Conservation (phyloP, 768 basidiomycete genomes). For the Rhizopogon sp. region DNA sequence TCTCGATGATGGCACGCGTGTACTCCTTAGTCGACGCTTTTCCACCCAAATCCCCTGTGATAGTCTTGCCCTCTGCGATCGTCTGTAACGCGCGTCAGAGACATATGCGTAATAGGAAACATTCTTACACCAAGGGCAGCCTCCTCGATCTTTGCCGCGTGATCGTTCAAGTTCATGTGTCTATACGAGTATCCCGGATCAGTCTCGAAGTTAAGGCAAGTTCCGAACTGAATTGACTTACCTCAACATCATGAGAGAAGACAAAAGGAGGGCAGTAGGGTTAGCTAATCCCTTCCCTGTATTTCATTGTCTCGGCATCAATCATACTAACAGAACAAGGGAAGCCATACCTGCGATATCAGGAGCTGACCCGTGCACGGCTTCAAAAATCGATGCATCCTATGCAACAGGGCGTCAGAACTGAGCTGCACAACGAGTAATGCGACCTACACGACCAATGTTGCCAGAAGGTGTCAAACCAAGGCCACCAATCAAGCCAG, state of each 20-base stretch:
- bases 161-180: constrained; percentile 86
- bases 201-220: constrained; percentile 4
- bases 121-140: constrained; percentile 74
- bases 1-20: constrained; percentile 81
- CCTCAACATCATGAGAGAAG: constrained; percentile 98
- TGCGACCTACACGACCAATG: constrained; percentile 75
- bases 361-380: constrained; percentile 98
- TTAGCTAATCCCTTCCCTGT: constrained; percentile 90
- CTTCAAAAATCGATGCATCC: constrained; percentile 99
- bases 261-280: constrained; percentile 96
- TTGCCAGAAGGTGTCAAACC: constrained; percentile 97
- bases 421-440: constrained; percentile 6
- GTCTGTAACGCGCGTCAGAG: constrained; percentile 48
- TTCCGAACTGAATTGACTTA: constrained; percentile 30
- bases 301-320: constrained; percentile 7
- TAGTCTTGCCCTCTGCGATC: constrained; percentile 92
- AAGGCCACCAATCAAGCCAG: constrained; percentile 95
- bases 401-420: constrained; percentile 27
- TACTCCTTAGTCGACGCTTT: constrained; percentile 87
- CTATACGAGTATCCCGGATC: constrained; percentile 35
- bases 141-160: constrained; percentile 88
- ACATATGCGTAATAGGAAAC: neutral
- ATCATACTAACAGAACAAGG: neutral
- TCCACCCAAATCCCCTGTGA: constrained; percentile 95
- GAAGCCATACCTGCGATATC: constrained; percentile 81